Evolutionary conservation across 208 protist genomes (phyloP), one percentile per base, ranked within the genome.

Genomic region (Wallacemonas sp.): DNA sequence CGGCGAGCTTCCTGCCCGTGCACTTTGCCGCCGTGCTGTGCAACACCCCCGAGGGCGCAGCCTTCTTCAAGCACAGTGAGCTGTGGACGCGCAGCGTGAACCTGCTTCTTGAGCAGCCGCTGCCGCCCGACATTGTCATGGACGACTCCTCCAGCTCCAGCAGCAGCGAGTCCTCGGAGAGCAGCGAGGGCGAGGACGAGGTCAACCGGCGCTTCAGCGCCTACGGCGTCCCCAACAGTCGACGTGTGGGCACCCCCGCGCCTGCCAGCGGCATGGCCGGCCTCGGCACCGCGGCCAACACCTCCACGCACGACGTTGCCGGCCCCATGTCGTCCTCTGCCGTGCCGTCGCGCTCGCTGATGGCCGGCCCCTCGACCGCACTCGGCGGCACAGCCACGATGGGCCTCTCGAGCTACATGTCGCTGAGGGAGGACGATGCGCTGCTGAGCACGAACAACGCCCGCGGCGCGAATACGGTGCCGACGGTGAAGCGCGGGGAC

Each of bases 11-110:
- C 66, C 91, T 96, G 49, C 91, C 91, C 11, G 77, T 76, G 23
- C 91, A 96, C 75, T 92, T 94, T 46, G 87, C 87, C 22, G 75
- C 86, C 7, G 79, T 91, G 22, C 72, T 96, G 39, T 88, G 85
- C 76, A 79, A 69, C 39, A 86, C 85, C 1, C 76, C 74, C 20
- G 91, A 96, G 74, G 91, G 91, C 22, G 92, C 86, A 23, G 81
- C 78, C 22, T 59, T 92, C 55, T 89, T 96, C 70, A 86, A 89
- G 75, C 83, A 91, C 69, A 92, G 91, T 52, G 52, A 72, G 59
- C 77, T 93, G 28, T 96, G 91, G 88, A 86, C 77, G 41, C 87
- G 91, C 22, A 89, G 81, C 16, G 79, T 96, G 62, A 54, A 67
- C 32, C 69, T 82, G 1, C 61, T 96, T 57, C 54, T 90, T 14